These are phyloP conservation scores for Malassezia brasiliensis DNA, from an alignment of 1,284 basidiomycete species.

Conservation along the genomic window DNA sequence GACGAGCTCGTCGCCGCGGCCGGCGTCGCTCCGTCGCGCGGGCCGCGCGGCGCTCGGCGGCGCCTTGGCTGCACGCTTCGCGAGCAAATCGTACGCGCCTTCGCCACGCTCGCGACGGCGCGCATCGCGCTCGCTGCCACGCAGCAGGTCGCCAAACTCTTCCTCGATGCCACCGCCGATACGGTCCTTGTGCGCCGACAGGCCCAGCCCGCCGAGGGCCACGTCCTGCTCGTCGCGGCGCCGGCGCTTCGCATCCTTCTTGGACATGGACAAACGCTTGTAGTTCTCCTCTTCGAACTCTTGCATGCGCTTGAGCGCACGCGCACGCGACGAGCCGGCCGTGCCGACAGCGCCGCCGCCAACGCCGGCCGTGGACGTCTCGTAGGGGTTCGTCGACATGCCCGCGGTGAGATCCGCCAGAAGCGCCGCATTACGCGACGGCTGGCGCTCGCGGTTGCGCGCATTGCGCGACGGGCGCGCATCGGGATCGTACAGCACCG, in stretches of 20 bases:
- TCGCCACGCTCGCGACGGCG: slow-evolving; percentile 18
- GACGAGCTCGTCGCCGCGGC: neutral
- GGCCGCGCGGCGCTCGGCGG: slow-evolving; percentile 3
- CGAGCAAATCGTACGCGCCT: slow-evolving; percentile 3
- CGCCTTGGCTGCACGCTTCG: slow-evolving; percentile 6
- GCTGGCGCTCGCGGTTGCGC: slow-evolving; percentile 14
- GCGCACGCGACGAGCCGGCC: slow-evolving; percentile 56
- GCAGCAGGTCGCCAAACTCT: slow-evolving; percentile 44
- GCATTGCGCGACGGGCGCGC: slow-evolving; percentile 51
- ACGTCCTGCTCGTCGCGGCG: slow-evolving; percentile 78
- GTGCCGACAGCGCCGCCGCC: slow-evolving; percentile 28
- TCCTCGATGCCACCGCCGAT: slow-evolving; percentile 44
- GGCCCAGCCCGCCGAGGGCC: slow-evolving; percentile 61
- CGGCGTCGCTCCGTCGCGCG: neutral
- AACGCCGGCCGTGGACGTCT: slow-evolving; percentile 35
- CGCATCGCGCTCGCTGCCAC: slow-evolving; percentile 14
- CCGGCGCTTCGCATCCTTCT: slow-evolving; percentile 72
- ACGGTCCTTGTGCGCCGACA: slow-evolving; percentile 24
- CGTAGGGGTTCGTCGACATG: slow-evolving; percentile 44
- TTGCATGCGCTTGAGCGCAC: slow-evolving; percentile 68
- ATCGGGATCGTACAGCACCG: slow-evolving; percentile 72
- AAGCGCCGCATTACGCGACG: slow-evolving; percentile 33
- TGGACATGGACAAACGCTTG: slow-evolving; percentile 79
- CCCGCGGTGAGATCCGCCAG: slow-evolving; percentile 38
- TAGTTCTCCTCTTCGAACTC: slow-evolving; percentile 96